phyloP scores from a whole-genome alignment of 139 green algal species.

The Desmodesmus armatus region DNA sequence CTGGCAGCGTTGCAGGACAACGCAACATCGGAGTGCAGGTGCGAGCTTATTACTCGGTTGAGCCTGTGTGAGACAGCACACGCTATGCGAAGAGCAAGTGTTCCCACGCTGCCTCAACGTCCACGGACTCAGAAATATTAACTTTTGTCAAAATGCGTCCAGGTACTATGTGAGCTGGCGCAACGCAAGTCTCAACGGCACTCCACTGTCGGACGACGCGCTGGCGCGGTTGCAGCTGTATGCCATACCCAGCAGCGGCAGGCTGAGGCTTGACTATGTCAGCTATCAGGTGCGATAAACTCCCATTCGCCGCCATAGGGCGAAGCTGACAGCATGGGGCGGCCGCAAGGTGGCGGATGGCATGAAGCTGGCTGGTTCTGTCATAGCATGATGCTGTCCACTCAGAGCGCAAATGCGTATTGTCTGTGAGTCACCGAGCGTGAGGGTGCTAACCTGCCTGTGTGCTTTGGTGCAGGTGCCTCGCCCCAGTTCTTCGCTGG shows the following conservation, averaged over 20 bases:
- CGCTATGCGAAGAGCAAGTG: too few relatives aligned
- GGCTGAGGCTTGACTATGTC: constrained; percentile 41
- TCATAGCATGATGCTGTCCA: too few relatives aligned
- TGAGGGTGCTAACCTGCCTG: not conserved
- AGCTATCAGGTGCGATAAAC: constrained; percentile 41
- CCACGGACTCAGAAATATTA: too few relatives aligned
- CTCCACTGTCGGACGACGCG: constrained; percentile 3
- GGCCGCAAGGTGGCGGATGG: not conserved
- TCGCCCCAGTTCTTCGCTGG: not conserved
- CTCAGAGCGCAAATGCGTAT: too few relatives aligned
- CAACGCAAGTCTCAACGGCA: constrained; percentile 21
- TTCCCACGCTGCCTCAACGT: too few relatives aligned
- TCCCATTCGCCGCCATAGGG: not conserved
- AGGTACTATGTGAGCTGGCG: constrained; percentile 48
- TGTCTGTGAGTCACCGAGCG: too few relatives aligned
- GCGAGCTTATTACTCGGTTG: too few relatives aligned
- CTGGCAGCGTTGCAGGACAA: constrained; percentile 39
- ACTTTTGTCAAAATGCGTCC: not conserved
- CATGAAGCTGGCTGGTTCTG: too few relatives aligned
- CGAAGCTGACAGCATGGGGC: not conserved
- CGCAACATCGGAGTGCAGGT: constrained; percentile 35
- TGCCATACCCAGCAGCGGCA: constrained; percentile 26
- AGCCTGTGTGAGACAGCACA: too few relatives aligned
- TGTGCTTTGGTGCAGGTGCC: not conserved
- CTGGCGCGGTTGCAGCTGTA: constrained; percentile 30